Conservation (phyloP, 2,329 filamentous ascomycete species). For the Aaosphaeria pasadenensis region DNA sequence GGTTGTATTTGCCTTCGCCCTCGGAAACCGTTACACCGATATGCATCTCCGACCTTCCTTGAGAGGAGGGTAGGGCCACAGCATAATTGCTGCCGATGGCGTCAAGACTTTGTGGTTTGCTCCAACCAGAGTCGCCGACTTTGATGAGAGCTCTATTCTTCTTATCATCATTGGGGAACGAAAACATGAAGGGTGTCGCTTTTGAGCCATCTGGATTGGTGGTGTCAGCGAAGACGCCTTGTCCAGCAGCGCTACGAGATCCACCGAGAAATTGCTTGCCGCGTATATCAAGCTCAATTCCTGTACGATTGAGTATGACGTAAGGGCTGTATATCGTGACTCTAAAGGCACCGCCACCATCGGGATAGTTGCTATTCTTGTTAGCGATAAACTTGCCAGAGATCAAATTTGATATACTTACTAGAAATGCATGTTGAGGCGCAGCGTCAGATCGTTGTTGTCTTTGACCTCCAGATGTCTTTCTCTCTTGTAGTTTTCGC, state of each 20-base stretch:
- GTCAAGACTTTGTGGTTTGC: constrained; percentile 96
- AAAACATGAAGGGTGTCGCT: constrained; percentile 92
- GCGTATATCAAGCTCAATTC: constrained; percentile 80
- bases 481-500: constrained; percentile 87
- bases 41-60: constrained; percentile 77
- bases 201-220: constrained; percentile 60
- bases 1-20: constrained; percentile 94
- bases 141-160: constrained; percentile 87
- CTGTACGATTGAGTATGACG: constrained; percentile 92
- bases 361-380: constrained; percentile 63
- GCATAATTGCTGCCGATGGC: constrained; percentile 92
- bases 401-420: constrained; percentile 35
- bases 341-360: constrained; percentile 93
- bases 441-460: constrained; percentile 72
- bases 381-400: constrained; percentile 9
- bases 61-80: constrained; percentile 73
- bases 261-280: constrained; percentile 86
- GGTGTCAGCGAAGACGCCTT: constrained; percentile 60
- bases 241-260: constrained; percentile 78
- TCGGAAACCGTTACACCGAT: constrained; percentile 84
- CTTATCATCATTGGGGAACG: constrained; percentile 81
- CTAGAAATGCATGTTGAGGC: constrained; percentile 87
- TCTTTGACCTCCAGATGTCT: constrained; percentile 78
- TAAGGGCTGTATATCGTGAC: constrained; percentile 95
- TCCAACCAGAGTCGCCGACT: constrained; percentile 89